A percentile compares a stretch with the other conserved stretches of the same genome.
Evolutionary conservation across 2,329 filamentous ascomycete genomes (phyloP).

Genomic region (Bipolaris oryzae): DNA sequence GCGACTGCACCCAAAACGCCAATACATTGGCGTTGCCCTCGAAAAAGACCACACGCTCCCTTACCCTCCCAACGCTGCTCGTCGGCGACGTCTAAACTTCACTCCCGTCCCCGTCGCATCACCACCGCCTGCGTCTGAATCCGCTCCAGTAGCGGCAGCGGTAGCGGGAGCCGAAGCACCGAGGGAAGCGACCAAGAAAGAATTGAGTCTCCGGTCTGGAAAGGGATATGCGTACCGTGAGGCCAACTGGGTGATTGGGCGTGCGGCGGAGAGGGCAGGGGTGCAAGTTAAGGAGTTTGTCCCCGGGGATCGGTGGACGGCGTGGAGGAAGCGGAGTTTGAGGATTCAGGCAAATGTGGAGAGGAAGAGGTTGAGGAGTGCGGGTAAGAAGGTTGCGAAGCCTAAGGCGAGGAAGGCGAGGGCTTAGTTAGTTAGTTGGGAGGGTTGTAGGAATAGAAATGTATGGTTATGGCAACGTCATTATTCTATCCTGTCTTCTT

Average conservation of each 20-base stretch:
- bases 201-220: constrained; percentile 36
- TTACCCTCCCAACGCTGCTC: constrained; percentile 72
- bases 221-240: constrained; percentile 68
- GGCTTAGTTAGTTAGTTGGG: constrained; percentile 7
- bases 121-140: not conserved
- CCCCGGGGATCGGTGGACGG: constrained; percentile 65
- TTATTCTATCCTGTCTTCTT: not conserved
- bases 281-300: constrained; percentile 63
- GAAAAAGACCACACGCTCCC: constrained; percentile 81
- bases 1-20: constrained; percentile 76
- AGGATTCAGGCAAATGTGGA: constrained; percentile 60
- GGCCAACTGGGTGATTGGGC: constrained; percentile 71
- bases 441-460: constrained; percentile 6
- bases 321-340: constrained; percentile 66
- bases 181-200: constrained; percentile 43
- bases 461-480: not conserved
- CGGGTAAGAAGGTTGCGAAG: constrained; percentile 44
- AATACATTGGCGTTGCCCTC: constrained; percentile 94
- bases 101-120: constrained; percentile 58
- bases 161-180: constrained; percentile 23
- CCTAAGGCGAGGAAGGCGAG: constrained; percentile 37
- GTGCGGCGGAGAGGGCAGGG: constrained; percentile 65
- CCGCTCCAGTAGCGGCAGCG: not conserved
- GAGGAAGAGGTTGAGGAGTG: constrained; percentile 61
- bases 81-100: constrained; percentile 78